Percentiles rank a stretch among this genome's conserved stretches.
Evolutionary conservation across 2,329 filamentous ascomycete genomes (phyloP).

Genomic region (Fusarium sambucinum): DNA sequence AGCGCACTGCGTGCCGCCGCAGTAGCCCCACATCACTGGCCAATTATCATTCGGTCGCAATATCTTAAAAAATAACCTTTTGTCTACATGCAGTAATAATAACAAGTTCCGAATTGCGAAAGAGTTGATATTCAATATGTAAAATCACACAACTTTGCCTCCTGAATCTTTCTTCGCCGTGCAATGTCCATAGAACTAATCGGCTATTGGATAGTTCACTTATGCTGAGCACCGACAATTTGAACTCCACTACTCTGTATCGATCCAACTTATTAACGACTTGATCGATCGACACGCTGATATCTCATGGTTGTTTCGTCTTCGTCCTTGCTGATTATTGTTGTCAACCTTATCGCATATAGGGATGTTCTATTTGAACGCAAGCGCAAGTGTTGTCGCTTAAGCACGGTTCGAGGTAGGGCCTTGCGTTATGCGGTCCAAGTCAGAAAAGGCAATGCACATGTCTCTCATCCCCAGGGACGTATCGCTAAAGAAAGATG

Average conservation of each 20-base stretch:
- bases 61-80: background rate
- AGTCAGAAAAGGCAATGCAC: constrained; percentile 3
- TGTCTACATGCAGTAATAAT: background rate
- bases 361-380: background rate
- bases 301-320: background rate
- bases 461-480: background rate
- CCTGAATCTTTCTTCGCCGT: background rate
- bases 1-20: background rate
- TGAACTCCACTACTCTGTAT: constrained; percentile 5
- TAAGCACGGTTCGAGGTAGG: background rate
- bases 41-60: background rate
- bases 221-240: constrained; percentile 1
- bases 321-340: constrained; percentile 1
- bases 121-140: background rate
- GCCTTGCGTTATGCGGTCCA: background rate
- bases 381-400: background rate
- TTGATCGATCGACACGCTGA: constrained; percentile 4
- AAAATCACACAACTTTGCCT: too few relatives aligned
- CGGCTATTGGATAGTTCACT: background rate
- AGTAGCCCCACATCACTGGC: background rate
- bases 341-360: constrained; percentile 14
- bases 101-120: background rate
- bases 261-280: background rate
- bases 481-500: background rate
- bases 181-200: background rate